Evolutionary conservation across 2,329 filamentous ascomycete genomes (phyloP), one percentile per base, ranked within the genome.

Genomic region (Cladophialophora exuberans): DNA sequence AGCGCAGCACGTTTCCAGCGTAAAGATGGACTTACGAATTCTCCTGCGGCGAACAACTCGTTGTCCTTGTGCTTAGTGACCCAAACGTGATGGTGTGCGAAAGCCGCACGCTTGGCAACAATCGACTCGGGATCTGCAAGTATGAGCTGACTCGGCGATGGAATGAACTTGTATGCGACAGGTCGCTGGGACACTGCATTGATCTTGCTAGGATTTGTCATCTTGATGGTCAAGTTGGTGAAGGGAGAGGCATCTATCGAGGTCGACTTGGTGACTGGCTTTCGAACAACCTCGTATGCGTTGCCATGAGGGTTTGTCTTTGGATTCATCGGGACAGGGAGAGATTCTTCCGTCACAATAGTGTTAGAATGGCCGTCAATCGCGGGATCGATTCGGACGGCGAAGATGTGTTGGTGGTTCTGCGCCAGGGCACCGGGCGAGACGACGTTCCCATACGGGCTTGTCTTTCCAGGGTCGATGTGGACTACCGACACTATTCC

Each of bases 351-450:
- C 45, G 78, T 72, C 10, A 80, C 69, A 4, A 85, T 69, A 0
- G 77, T 78, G 57, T 84, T 86, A 2, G 73, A 62, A 62, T 79
- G 72, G 20, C 77, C 71, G 59, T 87, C 84, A 33, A 87, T 78
- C 6, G 81, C 81, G 0, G 85, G 84, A 61, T 89, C 85, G 44
- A 89, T 81, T 1, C 85, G 78, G 38, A 83, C 70, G n/a, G 76
- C 79, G 66, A 89, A 88, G 38, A 89, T 77, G 70, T 89, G 86
- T 66, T 89, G 86, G 61, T 89, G 86, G 67, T 87, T 84, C 56
- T 84, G 83, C 0, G 85, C 86, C 0, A 88, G 71, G 0, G 85
- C 81, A 0, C 86, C 85, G 0, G 83, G 80, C 0, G 78, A 76
- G 2, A 88, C 85, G 2, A 86, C 79, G 51, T 83, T 88, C 25